Conservation (phyloP, 371 early-diverging fungal genomes). For the Capillidium rhysosporum region DNA sequence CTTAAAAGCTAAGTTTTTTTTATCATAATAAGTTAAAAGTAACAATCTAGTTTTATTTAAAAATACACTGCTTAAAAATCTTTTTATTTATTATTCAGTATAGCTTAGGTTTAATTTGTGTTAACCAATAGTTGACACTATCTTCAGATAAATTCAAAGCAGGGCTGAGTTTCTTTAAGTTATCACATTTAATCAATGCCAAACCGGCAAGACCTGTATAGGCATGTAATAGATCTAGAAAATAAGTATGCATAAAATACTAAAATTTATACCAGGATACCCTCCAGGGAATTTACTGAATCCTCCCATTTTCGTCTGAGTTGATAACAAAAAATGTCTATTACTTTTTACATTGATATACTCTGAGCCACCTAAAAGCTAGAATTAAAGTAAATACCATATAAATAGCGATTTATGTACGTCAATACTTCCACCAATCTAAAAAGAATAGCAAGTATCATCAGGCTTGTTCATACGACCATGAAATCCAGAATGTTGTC, state of each 20-base stretch:
- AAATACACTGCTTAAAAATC: no score
- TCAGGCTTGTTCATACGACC: conserved; percentile 76
- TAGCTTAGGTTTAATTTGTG: background rate
- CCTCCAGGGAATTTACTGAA: conserved; percentile 7
- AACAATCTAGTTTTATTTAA: no score
- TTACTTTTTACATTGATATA: background rate
- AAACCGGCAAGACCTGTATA: conserved; percentile 4
- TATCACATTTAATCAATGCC: background rate
- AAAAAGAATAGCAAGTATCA: conserved; percentile 98
- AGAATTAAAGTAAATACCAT: background rate
- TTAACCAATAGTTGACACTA: background rate
- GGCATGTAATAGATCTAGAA: conserved; percentile 5
- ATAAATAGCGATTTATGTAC: conserved; percentile 12
- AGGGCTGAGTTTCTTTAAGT: conserved; percentile 1
- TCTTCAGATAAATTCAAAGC: conserved; percentile 1
- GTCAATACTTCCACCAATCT: conserved; percentile 78
- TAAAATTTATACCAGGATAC: conserved; percentile 1
- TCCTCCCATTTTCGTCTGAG: conserved; percentile 6
- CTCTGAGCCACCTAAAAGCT: conserved; percentile 1
- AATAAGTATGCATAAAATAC: background rate
- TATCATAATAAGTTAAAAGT: no score
- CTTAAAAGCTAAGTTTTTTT: no score
- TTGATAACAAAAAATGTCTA: background rate
- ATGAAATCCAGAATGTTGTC: conserved; percentile 73
- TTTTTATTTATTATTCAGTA: no score